Evolutionary conservation across 768 basidiomycete species (phyloP).

Genomic region (Lentinula sp.): DNA sequence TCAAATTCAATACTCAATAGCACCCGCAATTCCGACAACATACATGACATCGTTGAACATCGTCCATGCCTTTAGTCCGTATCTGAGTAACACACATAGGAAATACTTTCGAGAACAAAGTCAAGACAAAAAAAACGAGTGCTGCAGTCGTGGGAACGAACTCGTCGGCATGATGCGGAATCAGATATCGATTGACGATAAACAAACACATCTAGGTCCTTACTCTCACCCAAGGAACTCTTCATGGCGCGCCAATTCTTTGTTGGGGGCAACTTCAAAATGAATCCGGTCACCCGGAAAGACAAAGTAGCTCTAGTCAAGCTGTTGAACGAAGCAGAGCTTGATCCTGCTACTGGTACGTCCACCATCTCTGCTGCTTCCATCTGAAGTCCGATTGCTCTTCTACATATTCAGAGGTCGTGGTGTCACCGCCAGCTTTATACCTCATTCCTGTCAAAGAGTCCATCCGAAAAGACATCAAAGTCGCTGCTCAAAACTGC

Average conservation of each 20-base stretch:
- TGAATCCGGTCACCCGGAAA: slow-evolving; percentile 74
- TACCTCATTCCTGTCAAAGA: slow-evolving; percentile 76
- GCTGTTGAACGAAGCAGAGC: slow-evolving; percentile 68
- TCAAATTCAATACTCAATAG: too few species aligned
- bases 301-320: slow-evolving; percentile 62
- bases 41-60: too few species aligned
- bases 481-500: slow-evolving; percentile 89
- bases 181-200: not conserved
- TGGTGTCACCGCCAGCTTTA: slow-evolving; percentile 86
- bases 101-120: too few species aligned
- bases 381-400: not conserved
- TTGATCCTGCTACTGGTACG: slow-evolving; percentile 73
- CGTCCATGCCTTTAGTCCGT: too few species aligned
- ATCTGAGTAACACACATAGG: too few species aligned
- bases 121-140: not conserved
- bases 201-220: not conserved
- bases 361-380: slow-evolving; percentile 4
- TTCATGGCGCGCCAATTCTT: slow-evolving; percentile 81
- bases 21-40: too few species aligned
- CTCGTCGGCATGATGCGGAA: not conserved
- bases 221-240: not conserved
- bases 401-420: slow-evolving; percentile 60
- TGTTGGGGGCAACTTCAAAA: slow-evolving; percentile 98
- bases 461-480: slow-evolving; percentile 55
- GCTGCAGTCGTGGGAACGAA: not conserved